Base-by-base conservation (phyloP, 2,329 filamentous ascomycete genomes). In the Amylocarpus encephaloides region DNA sequence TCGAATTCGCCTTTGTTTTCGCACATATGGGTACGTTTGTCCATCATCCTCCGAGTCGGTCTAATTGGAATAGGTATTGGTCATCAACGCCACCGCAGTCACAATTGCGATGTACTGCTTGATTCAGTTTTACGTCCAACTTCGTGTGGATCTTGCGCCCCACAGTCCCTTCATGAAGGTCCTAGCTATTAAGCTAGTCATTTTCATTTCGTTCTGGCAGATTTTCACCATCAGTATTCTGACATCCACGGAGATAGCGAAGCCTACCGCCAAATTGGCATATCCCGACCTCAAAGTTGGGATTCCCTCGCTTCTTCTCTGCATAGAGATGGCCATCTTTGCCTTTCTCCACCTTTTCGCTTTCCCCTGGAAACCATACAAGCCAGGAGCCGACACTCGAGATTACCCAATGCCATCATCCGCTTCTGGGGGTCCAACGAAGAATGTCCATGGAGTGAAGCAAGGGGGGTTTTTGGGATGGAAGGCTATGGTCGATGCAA, bases 161-260 rank as follows among this genome's bases (percentile, higher is more conserved):
- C 80, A 94, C 64, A 75, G 72, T 15, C 86, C 88, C 0, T 85
- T 92, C 58, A 68, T 92, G 57, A 95, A 95, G 68, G 82, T 95
- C 22, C 65, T 89, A 16, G 86, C 88, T 62, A 93, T 95, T 70
- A 95, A 95, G 69, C 76, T 94, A 26, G 88, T 94, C 63, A 89
- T 95, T 62, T 95, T 95, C 73, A 77, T 95, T 59, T 90, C 85
- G 33, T 94, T 94, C 68, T 95, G 89, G 89, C 89, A 95, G 64
- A 74, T 72, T 67, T 75, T 77, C 60, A 59, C 81, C 46, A 82
- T 86, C 57, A 80, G 75, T 16, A 73, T 85, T 51, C 70, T 86
- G 16, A 78, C 78, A 15, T 66, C 64, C 69, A 75, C 67, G 2
- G 75, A 77, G 4, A 75, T 83, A 13, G 73, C 93, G 44, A 78